A percentile compares a stretch with the other conserved stretches of the same genome.
These are phyloP conservation scores for Abrus pulchellus DNA, from an alignment of 306 rosid species.

Conservation along the genomic window DNA sequence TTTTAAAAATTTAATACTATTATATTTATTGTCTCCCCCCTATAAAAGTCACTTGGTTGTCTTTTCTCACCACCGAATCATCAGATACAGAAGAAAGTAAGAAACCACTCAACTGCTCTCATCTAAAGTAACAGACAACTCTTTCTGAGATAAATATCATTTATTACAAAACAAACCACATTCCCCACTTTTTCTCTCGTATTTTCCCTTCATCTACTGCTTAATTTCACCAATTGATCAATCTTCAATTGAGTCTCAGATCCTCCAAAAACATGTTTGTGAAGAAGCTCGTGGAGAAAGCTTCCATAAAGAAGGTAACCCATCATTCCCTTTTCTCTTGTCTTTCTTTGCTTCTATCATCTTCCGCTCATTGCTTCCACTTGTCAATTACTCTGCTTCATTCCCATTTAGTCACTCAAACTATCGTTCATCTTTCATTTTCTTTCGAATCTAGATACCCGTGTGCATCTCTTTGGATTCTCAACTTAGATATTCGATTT, in stretches of 20 bases:
- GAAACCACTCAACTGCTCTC: slow-evolving; percentile 61
- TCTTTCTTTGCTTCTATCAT: neutral
- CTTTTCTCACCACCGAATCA: slow-evolving; percentile 13
- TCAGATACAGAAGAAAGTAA: slow-evolving; percentile 1
- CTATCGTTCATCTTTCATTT: slow-evolving; percentile 7
- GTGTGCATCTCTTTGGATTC: neutral
- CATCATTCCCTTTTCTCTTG: neutral
- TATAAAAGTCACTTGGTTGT: slow-evolving; percentile 15
- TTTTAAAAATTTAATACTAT: too few species aligned
- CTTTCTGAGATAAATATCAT: slow-evolving; percentile 42
- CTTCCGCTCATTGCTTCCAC: neutral
- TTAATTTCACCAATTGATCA: neutral
- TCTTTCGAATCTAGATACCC: neutral
- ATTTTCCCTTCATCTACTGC: neutral
- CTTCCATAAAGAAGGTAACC: slow-evolving; percentile 80
- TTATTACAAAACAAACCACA: slow-evolving; percentile 42
- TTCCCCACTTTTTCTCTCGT: neutral
- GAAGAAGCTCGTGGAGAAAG: slow-evolving; percentile 88
- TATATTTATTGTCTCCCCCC: too few species aligned
- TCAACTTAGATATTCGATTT: slow-evolving; percentile 19
- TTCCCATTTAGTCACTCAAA: neutral
- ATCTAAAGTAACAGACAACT: neutral
- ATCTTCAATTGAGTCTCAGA: slow-evolving; percentile 31
- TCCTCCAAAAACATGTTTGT: slow-evolving; percentile 70
- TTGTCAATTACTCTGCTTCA: neutral